Conservation (phyloP, 768 basidiomycete genomes). For the Leccinum fibrillosum region DNA sequence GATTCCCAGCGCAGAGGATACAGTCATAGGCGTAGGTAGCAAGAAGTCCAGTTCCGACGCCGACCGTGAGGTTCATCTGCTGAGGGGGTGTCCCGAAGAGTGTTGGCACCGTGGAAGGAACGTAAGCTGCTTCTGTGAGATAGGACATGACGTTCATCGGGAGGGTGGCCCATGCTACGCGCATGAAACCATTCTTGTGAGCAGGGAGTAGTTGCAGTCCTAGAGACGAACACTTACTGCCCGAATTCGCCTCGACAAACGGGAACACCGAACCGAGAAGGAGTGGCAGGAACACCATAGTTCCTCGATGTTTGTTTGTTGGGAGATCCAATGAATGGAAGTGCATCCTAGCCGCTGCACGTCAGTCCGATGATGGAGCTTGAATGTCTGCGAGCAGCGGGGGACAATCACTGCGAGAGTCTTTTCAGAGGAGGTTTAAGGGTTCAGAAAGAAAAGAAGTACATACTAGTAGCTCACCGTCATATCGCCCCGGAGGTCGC, state of each 20-base stretch:
- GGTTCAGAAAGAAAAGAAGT: background rate
- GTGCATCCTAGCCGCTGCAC: background rate
- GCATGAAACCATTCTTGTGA: background rate
- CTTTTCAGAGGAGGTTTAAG: too few relatives aligned
- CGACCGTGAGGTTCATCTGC: conserved; percentile 24
- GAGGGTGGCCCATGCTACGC: conserved; percentile 25
- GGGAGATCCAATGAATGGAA: background rate
- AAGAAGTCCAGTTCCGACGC: conserved; percentile 10
- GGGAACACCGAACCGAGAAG: background rate
- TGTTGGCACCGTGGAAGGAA: conserved; percentile 16
- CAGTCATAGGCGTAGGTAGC: conserved; percentile 22
- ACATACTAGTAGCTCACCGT: background rate
- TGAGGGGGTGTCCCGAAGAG: conserved; percentile 29
- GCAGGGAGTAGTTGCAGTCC: background rate
- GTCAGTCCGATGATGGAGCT: background rate
- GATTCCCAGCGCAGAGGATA: conserved; percentile 23
- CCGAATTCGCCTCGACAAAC: background rate
- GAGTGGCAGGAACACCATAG: background rate
- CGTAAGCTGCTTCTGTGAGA: conserved; percentile 10
- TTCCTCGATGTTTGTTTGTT: background rate
- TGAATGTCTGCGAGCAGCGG: too few relatives aligned
- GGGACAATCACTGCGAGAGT: too few relatives aligned
- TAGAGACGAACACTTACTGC: background rate
- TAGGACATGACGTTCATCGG: conserved; percentile 20
- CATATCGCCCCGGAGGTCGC: background rate